Evolutionary conservation across 2,329 filamentous ascomycete genomes (phyloP), one percentile per base, ranked within the genome.

Genomic region (Ophiocordyceps camponoti-leonardi): DNA sequence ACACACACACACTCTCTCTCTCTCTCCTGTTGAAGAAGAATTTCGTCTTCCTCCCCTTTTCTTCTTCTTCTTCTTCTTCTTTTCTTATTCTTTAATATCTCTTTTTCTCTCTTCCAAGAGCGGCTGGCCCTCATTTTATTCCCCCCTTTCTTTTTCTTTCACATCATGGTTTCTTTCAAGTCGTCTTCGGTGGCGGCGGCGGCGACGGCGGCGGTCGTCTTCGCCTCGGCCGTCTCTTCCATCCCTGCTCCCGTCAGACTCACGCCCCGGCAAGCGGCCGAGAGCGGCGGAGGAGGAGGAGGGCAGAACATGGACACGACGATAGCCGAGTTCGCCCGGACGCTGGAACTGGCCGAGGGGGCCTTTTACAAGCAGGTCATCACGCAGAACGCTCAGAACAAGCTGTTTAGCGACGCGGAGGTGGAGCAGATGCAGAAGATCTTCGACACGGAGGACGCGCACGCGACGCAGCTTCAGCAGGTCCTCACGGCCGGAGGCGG

Each of bases 401-500:
- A 62, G 42, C 37, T 47, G 44, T 75, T 81, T 55, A 37, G n/a
- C 16, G 16, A 37, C 5, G n/a, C 18, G 16, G 16, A 37, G n/a
- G n/a, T 37, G 2, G 35, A 18, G 1, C 35, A 19, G 8, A 67
- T 86, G 45, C 69, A 76, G 61, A 60, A 66, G 46, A 74, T 86
- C 48, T 77, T 76, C 51, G 54, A 66, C 48, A 81, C 77, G 23
- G 83, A 86, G 61, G 64, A 71, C 43, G 67, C 55, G 35, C 63
- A 65, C 54, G 62, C 64, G 41, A 54, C 53, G 8, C 54, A 63
- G 46, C 55, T 66, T 35, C 73, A 75, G 53, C 67, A 67, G 44
- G 68, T 77, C 46, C 75, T 85, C 52, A 72, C 75, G 12, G 71
- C 72, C 50, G 72, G 70, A 40, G 80, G 80, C 49, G 69, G 75